Percentiles rank a stretch among this genome's conserved stretches.
These are phyloP conservation scores for Flaveria sonorensis DNA, from an alignment of 129 eudicot genomes.

Conservation along the genomic window DNA sequence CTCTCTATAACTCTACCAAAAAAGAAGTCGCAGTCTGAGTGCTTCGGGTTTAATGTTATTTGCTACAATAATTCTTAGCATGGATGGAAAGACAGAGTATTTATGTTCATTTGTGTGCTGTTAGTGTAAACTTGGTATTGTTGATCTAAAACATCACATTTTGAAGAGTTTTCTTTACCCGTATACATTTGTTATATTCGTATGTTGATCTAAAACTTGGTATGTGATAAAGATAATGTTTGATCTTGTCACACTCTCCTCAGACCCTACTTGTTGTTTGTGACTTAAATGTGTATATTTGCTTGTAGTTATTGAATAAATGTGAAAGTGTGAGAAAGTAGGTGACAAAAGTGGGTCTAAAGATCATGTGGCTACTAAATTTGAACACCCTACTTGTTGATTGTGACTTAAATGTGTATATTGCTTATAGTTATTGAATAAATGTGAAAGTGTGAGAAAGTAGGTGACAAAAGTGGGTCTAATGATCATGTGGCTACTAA, in stretches of 20 bases:
- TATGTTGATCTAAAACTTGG: not conserved
- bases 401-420: no score
- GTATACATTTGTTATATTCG: not conserved
- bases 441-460: not conserved
- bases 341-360: not conserved
- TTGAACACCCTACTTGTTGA: not conserved
- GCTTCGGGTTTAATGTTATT: not conserved
- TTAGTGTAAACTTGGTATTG: constrained; percentile 16
- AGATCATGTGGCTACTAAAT: constrained; percentile 11
- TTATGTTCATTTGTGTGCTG: constrained; percentile 1
- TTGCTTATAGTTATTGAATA: constrained; percentile 1
- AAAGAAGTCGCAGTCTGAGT: constrained; percentile 27
- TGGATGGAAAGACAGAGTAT: not conserved
- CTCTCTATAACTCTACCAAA: constrained; percentile 41
- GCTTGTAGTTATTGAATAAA: not conserved
- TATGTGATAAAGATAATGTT: no score
- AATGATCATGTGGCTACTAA: not conserved
- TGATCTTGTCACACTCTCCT: no score
- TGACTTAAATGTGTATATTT: no score
- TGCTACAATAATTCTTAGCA: not conserved
- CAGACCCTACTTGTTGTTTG: no score
- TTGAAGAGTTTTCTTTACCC: not conserved
- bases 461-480: not conserved
- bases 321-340: not conserved
- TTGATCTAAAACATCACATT: not conserved